These are phyloP conservation scores for Sequoiadendron giganteum DNA, from an alignment of 75 land plant species.

Conservation along the genomic window DNA sequence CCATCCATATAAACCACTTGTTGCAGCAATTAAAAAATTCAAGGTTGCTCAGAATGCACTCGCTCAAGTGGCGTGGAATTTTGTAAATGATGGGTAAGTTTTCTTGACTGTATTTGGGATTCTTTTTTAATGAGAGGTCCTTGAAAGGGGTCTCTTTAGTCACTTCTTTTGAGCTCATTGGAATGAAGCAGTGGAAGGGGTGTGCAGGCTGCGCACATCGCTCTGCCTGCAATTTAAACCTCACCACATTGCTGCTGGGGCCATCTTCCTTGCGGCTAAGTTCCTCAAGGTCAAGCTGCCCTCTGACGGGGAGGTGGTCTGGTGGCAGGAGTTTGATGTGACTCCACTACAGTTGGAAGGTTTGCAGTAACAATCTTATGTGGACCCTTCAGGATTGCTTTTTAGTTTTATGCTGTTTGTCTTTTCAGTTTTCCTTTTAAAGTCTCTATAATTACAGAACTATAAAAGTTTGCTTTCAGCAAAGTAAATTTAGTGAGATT, in stretches of 20 bases:
- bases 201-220: conserved; percentile 68
- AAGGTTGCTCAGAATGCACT: conserved; percentile 52
- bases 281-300: conserved; percentile 69
- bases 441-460: background rate
- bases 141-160: conserved; percentile 11
- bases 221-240: conserved; percentile 81
- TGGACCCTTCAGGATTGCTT: background rate
- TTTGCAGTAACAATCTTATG: conserved; percentile 12
- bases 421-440: background rate
- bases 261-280: conserved; percentile 68
- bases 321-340: conserved; percentile 87
- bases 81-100: conserved; percentile 74
- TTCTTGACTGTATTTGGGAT: background rate
- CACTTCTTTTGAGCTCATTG: conserved; percentile 9
- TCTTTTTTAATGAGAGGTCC: background rate
- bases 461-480: background rate
- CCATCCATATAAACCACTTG: conserved; percentile 76
- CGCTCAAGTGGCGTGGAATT: conserved; percentile 75
- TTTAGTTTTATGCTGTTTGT: background rate
- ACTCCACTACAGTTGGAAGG: conserved; percentile 68
- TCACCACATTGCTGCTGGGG: conserved; percentile 81
- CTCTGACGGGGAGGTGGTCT: conserved; percentile 52
- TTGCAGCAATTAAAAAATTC: conserved; percentile 59
- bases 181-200: conserved; percentile 22
- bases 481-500: background rate